Evolutionary conservation across 441 rosid genomes (phyloP).

Genomic region (Theobroma grandiflorum): DNA sequence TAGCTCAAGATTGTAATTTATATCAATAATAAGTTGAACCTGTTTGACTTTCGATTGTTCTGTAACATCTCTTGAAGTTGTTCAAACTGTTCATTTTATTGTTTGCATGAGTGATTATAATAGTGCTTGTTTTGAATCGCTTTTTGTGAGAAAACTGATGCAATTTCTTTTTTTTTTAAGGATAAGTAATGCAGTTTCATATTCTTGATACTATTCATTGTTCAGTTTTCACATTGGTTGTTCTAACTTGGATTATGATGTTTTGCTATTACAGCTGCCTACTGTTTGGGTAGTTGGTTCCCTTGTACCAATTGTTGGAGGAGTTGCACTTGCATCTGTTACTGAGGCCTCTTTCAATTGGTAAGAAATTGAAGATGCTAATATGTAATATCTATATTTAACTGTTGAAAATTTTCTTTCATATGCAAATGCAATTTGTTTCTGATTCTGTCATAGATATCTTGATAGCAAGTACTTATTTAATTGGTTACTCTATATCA

Average conservation of each 20-base stretch:
- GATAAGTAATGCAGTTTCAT: background rate
- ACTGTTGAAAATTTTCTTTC: background rate
- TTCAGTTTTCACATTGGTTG: background rate
- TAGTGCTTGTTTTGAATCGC: background rate
- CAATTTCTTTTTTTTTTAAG: background rate
- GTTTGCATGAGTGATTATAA: background rate
- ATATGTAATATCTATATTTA: background rate
- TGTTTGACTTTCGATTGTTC: background rate
- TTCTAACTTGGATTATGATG: background rate
- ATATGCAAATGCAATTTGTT: background rate
- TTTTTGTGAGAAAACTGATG: background rate
- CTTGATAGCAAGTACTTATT: background rate
- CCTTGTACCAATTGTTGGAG: constrained; percentile 92
- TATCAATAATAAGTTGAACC: background rate
- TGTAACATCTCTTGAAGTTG: background rate
- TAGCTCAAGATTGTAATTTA: background rate
- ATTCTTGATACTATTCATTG: background rate
- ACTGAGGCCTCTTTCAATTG: constrained; percentile 97
- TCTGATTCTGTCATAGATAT: background rate
- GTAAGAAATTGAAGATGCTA: constrained; percentile 46
- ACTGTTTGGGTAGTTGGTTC: constrained; percentile 88
- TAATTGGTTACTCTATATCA: background rate
- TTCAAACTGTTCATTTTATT: background rate
- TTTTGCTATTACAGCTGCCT: constrained; percentile 63
- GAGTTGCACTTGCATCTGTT: constrained; percentile 94